These are phyloP conservation scores for Alternaria viburni DNA, from an alignment of 2,329 filamentous ascomycete species.

Conservation along the genomic window DNA sequence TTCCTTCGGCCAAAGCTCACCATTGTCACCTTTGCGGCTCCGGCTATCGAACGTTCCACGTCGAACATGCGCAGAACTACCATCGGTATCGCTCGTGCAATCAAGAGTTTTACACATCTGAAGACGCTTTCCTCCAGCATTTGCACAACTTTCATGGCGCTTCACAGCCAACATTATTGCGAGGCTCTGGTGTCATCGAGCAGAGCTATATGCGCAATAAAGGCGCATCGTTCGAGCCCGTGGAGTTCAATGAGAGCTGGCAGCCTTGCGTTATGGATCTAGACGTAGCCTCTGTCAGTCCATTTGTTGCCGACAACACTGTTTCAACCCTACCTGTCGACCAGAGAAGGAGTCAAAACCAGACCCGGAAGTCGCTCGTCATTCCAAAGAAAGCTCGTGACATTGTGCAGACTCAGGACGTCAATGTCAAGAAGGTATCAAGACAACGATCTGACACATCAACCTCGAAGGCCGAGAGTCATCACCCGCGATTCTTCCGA, in stretches of 20 bases:
- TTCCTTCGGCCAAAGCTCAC: conserved; percentile 43
- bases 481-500: conserved; percentile 41
- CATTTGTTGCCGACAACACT: conserved; percentile 24
- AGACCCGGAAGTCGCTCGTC: conserved; percentile 15
- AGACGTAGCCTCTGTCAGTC: conserved; percentile 32
- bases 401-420: not conserved
- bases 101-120: conserved; percentile 42
- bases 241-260: conserved; percentile 42
- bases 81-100: conserved; percentile 43
- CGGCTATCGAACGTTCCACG: conserved; percentile 39
- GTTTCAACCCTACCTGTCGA: not conserved
- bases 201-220: conserved; percentile 46
- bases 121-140: conserved; percentile 44
- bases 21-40: conserved; percentile 46
- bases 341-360: conserved; percentile 7
- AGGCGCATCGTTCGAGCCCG: conserved; percentile 44
- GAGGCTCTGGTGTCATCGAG: conserved; percentile 37
- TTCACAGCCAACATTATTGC: conserved; percentile 33
- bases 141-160: conserved; percentile 42
- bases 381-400: conserved; percentile 26
- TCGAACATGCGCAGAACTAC: conserved; percentile 43
- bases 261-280: conserved; percentile 38
- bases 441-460: conserved; percentile 28
- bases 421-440: conserved; percentile 17
- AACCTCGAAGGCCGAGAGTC: conserved; percentile 18